Percentiles rank a stretch among this genome's conserved stretches.
These are phyloP conservation scores for Durio zibethinus DNA, from an alignment of 345 rosid genomes.

Conservation along the genomic window DNA sequence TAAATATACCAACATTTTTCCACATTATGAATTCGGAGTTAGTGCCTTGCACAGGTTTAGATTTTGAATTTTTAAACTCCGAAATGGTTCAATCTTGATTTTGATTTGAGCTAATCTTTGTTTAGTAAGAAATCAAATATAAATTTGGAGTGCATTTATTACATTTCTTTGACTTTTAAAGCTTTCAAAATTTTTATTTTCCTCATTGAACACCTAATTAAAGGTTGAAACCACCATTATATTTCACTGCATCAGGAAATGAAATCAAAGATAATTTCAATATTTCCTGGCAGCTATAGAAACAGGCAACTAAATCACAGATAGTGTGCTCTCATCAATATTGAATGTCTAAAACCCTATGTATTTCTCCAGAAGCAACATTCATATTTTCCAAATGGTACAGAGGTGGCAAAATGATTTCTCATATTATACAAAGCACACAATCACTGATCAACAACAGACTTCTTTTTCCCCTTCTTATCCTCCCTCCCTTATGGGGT, in stretches of 20 bases:
- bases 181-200: background rate
- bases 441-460: background rate
- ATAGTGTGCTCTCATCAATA: background rate
- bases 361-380: background rate
- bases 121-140: background rate
- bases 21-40: background rate
- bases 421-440: background rate
- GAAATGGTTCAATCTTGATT: background rate
- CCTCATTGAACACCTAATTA: background rate
- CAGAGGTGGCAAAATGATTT: slow-evolving; percentile 2
- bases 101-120: slow-evolving; percentile 1
- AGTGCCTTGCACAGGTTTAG: background rate
- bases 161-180: background rate
- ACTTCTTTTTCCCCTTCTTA: background rate
- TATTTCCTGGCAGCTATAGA: background rate
- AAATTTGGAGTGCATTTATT: background rate
- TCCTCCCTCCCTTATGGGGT: background rate
- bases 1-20: background rate
- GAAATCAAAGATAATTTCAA: background rate
- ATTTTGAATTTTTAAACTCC: background rate
- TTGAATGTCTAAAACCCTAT: background rate
- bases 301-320: background rate
- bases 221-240: background rate
- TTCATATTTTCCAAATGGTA: background rate
- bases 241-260: background rate